Conservation (phyloP, 2,329 filamentous ascomycete genomes). For the Ophiostoma angusticollis region DNA sequence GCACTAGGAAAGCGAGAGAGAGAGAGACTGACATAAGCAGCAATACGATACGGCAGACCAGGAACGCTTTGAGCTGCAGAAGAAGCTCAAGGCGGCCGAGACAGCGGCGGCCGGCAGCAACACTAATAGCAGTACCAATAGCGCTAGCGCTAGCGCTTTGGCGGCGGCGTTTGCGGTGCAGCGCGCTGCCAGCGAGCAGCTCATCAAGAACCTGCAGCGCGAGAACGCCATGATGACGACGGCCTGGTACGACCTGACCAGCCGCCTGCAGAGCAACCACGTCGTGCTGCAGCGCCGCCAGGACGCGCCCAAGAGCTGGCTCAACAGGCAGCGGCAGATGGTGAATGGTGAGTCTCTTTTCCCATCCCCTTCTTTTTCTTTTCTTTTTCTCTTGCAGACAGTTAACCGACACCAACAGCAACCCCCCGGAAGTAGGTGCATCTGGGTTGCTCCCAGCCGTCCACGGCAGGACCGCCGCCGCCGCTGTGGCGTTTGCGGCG, state of each 20-base stretch:
- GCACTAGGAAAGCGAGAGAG: neutral
- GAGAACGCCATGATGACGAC: constrained; percentile 68
- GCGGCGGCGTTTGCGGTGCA: constrained; percentile 5
- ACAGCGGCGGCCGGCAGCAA: constrained; percentile 36
- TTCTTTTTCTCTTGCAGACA: neutral
- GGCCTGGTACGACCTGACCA: constrained; percentile 78
- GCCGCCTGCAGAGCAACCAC: constrained; percentile 69
- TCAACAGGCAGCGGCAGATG: constrained; percentile 68
- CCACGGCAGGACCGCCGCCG: neutral
- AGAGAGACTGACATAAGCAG: constrained; percentile 20
- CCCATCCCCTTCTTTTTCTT: neutral
- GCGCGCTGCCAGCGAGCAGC: constrained; percentile 39
- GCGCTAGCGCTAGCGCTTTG: constrained; percentile 32
- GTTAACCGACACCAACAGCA: constrained; percentile 3
- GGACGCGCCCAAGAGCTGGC: constrained; percentile 67
- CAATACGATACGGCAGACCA: constrained; percentile 47
- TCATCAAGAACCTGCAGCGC: constrained; percentile 57
- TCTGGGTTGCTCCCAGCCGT: constrained; percentile 2
- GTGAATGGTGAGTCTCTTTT: constrained; percentile 37
- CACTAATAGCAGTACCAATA: constrained; percentile 32
- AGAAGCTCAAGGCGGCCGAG: constrained; percentile 39
- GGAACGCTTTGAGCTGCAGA: constrained; percentile 42
- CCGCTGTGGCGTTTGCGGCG: too few relatives aligned
- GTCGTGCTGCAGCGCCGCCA: constrained; percentile 63
- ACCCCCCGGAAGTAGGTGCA: constrained; percentile 15